Conservation (phyloP, 306 rosid species). For the Senna siamea region DNA sequence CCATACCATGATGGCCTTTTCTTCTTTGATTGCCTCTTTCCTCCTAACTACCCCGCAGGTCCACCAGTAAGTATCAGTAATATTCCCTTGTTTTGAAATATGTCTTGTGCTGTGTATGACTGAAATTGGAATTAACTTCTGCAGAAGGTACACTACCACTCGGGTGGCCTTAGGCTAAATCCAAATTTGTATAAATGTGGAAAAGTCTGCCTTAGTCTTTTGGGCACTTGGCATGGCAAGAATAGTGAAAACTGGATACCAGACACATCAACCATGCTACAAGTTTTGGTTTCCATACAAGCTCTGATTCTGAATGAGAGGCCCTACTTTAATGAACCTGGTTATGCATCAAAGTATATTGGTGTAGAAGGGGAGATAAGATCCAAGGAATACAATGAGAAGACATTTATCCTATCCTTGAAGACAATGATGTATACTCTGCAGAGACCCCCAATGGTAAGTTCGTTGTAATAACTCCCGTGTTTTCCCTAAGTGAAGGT, state of each 20-base stretch:
- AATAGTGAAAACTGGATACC: constrained; percentile 72
- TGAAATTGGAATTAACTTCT: constrained; percentile 35
- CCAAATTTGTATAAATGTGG: constrained; percentile 79
- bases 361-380: constrained; percentile 55
- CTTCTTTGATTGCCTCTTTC: constrained; percentile 79
- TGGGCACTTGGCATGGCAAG: constrained; percentile 79
- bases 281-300: constrained; percentile 85
- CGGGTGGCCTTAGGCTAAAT: constrained; percentile 85
- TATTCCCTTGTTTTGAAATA: constrained; percentile 11
- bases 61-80: constrained; percentile 71
- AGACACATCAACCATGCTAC: constrained; percentile 79
- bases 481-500: not conserved
- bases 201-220: constrained; percentile 84
- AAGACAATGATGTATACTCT: constrained; percentile 78
- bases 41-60: constrained; percentile 55
- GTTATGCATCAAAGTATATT: constrained; percentile 38
- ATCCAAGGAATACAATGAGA: constrained; percentile 71
- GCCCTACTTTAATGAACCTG: constrained; percentile 86
- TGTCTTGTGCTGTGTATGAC: constrained; percentile 33
- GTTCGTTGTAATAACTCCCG: constrained; percentile 15
- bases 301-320: constrained; percentile 78
- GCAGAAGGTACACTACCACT: constrained; percentile 78
- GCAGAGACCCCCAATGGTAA: constrained; percentile 76
- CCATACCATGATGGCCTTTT: constrained; percentile 90
- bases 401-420: constrained; percentile 58